Evolutionary conservation across 192 early-diverging fungal species (phyloP).

Genomic region (Piromyces finnis): DNA sequence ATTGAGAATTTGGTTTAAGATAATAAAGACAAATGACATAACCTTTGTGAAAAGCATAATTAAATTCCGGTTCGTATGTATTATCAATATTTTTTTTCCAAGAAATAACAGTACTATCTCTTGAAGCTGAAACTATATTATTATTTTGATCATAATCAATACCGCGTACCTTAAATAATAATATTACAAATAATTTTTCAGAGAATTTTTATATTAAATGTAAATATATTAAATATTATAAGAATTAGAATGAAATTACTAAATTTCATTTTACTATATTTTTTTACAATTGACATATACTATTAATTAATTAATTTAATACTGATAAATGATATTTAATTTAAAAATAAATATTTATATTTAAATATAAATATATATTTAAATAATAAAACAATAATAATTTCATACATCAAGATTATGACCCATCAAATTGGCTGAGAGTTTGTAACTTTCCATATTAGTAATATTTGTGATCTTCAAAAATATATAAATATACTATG

Average conservation of each 20-base stretch:
- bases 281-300: too few relatives aligned
- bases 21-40: slow-evolving; percentile 61
- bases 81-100: slow-evolving; percentile 43
- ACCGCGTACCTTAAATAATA: slow-evolving; percentile 39
- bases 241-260: too few relatives aligned
- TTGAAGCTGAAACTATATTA: slow-evolving; percentile 47
- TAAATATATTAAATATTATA: background rate
- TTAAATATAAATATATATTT: too few relatives aligned
- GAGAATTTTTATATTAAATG: slow-evolving; percentile 2
- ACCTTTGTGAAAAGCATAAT: slow-evolving; percentile 47
- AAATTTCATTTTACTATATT: too few relatives aligned
- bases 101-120: slow-evolving; percentile 52
- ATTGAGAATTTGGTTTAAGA: slow-evolving; percentile 29
- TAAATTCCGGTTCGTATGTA: slow-evolving; percentile 24
- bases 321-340: too few relatives aligned
- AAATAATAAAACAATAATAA: too few relatives aligned
- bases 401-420: slow-evolving; percentile 28
- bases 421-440: slow-evolving; percentile 28
- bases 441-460: background rate
- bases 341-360: too few relatives aligned
- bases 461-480: too few relatives aligned
- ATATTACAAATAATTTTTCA: background rate
- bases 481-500: too few relatives aligned
- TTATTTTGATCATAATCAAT: slow-evolving; percentile 33
- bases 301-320: too few relatives aligned